phyloP scores from a whole-genome alignment of 2,329 filamentous ascomycete genomes.

The Delphinella strobiligena region DNA sequence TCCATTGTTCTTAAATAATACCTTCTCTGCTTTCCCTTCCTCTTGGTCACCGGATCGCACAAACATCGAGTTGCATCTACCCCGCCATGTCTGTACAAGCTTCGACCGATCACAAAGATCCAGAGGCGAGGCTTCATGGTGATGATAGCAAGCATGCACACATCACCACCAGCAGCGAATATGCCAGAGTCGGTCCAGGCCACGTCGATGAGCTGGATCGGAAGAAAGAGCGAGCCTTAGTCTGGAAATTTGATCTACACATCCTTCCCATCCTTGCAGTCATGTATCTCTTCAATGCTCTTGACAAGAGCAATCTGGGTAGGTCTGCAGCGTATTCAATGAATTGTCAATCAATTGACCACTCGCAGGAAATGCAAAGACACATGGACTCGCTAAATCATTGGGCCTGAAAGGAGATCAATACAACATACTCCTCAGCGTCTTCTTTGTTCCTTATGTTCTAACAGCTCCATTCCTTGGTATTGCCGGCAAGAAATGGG shows the following conservation, averaged over 20 bases:
- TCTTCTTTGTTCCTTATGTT: conserved; percentile 68
- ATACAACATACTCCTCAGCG: conserved; percentile 57
- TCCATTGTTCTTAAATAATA: too few species aligned
- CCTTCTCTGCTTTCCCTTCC: too few species aligned
- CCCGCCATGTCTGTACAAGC: too few species aligned
- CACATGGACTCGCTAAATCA: conserved; percentile 35
- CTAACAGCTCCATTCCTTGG: conserved; percentile 53
- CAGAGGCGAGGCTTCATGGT: too few species aligned
- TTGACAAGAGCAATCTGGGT: conserved; percentile 33
- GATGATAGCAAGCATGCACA: too few species aligned
- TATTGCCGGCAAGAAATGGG: conserved; percentile 58
- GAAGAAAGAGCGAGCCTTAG: conserved; percentile 35
- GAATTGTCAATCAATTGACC: conserved; percentile 17
- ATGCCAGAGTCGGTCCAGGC: neutral
- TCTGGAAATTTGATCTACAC: conserved; percentile 42
- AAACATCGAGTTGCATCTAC: too few species aligned
- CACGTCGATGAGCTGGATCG: conserved; percentile 23
- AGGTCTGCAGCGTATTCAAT: neutral
- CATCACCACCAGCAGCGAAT: too few species aligned
- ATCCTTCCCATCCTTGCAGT: conserved; percentile 46
- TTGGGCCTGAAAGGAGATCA: conserved; percentile 49
- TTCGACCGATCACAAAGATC: too few species aligned
- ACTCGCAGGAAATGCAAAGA: conserved; percentile 29
- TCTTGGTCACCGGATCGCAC: too few species aligned
- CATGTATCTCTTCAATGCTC: conserved; percentile 48